phyloP scores from a whole-genome alignment of 1,284 basidiomycete genomes.

The Leccinum holopus region DNA sequence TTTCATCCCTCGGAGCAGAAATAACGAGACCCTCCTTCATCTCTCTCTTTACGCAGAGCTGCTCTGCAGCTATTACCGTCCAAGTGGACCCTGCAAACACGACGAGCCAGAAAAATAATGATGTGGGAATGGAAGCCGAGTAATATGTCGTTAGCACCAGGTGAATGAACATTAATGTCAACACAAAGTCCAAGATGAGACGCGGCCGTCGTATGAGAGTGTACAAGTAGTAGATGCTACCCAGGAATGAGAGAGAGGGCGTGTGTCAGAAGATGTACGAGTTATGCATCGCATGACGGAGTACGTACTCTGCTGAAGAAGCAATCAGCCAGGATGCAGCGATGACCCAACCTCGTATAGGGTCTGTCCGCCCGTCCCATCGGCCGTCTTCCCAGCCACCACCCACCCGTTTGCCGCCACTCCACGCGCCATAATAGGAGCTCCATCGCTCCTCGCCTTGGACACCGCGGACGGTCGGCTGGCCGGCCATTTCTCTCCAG shows the following conservation, averaged over 20 bases:
- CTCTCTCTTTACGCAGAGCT: conserved; percentile 90
- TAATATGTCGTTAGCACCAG: conserved; percentile 92
- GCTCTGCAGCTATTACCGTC: conserved; percentile 84
- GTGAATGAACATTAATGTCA: conserved; percentile 90
- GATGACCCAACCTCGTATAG: conserved; percentile 83
- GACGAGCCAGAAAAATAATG: conserved; percentile 86
- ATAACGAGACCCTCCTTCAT: conserved; percentile 84
- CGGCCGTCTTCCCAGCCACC: conserved; percentile 48
- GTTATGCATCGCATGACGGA: conserved; percentile 1
- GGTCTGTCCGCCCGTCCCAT: conserved; percentile 66
- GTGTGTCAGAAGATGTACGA: conserved; percentile 15
- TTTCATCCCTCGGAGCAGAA: conserved; percentile 40
- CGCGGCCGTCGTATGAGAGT: conserved; percentile 87
- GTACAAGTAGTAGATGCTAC: conserved; percentile 86
- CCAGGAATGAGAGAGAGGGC: conserved; percentile 12
- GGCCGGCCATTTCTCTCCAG: conserved; percentile 92
- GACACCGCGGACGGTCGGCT: conserved; percentile 65
- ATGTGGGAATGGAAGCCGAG: conserved; percentile 82
- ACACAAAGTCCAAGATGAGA: conserved; percentile 90
- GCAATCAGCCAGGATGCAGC: conserved; percentile 81
- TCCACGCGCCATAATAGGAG: conserved; percentile 71
- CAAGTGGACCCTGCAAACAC: conserved; percentile 69
- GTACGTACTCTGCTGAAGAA: conserved; percentile 75
- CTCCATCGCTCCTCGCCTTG: conserved; percentile 64
- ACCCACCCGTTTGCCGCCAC: conserved; percentile 69